Evolutionary conservation across 2,329 filamentous ascomycete species (phyloP).

Genomic region (Thielaviopsis populi): DNA sequence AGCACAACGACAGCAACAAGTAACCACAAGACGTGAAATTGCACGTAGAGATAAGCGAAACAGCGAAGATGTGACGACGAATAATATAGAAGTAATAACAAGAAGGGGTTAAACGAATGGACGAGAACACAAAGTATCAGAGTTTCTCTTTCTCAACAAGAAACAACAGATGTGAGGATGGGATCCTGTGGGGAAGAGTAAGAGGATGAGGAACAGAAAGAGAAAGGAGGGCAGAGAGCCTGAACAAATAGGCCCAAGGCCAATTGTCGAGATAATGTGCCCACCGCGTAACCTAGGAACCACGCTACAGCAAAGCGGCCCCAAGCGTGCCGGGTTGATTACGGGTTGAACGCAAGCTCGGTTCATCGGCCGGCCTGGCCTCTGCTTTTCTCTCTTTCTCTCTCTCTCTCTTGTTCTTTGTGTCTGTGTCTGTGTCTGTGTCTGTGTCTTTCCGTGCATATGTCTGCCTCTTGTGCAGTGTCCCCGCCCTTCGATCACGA

Average conservation of each 20-base stretch:
- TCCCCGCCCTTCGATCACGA: neutral
- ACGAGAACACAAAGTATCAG: constrained; percentile 1
- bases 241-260: neutral
- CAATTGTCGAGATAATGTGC: neutral
- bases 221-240: neutral
- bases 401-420: neutral
- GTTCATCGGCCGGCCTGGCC: neutral
- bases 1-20: no score
- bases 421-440: neutral
- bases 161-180: neutral
- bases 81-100: neutral
- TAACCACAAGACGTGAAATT: neutral
- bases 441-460: no score
- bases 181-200: neutral
- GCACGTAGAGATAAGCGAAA: neutral
- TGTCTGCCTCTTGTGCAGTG: no score
- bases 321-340: neutral
- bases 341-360: neutral
- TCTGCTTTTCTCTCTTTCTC: neutral
- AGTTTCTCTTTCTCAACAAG: neutral
- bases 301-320: neutral
- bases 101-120: constrained; percentile 6
- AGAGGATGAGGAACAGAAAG: neutral
- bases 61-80: neutral
- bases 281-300: neutral